Percentiles rank a stretch among this genome's conserved stretches.
Conservation (phyloP, 2,329 filamentous ascomycete species). For the Venturia pyrina region DNA sequence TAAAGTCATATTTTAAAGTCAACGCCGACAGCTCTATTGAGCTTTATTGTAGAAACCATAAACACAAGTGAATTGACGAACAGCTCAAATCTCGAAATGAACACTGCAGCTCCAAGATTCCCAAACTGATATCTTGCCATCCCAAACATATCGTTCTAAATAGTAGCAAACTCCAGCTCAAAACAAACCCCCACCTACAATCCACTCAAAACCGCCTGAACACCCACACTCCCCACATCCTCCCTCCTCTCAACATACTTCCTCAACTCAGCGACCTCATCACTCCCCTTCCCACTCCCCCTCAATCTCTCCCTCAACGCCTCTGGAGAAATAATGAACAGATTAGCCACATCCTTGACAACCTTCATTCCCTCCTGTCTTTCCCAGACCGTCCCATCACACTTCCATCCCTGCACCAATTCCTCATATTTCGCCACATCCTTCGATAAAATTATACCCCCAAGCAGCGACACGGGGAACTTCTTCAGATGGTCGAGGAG, state of each 20-base stretch:
- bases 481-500: conserved; percentile 91
- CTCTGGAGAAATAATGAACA: conserved; percentile 78
- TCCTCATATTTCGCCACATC: conserved; percentile 91
- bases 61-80: too few species aligned
- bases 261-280: conserved; percentile 52
- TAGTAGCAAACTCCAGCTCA: too few species aligned
- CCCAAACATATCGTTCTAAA: too few species aligned
- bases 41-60: too few species aligned
- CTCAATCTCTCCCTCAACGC: conserved; percentile 41
- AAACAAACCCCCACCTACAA: conserved; percentile 29
- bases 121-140: too few species aligned
- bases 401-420: conserved; percentile 65
- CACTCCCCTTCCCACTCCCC: conserved; percentile 28
- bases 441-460: conserved; percentile 89
- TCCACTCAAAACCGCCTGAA: conserved; percentile 70
- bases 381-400: conserved; percentile 23
- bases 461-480: conserved; percentile 85
- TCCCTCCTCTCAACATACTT: conserved; percentile 78
- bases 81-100: too few species aligned
- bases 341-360: conserved; percentile 81
- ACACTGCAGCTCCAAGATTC: too few species aligned
- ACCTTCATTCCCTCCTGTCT: conserved; percentile 58
- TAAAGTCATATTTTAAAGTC: too few species aligned
- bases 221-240: conserved; percentile 68
- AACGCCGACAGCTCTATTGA: too few species aligned